These are phyloP conservation scores for Fagus crenata DNA, from an alignment of 306 rosid genomes.

Conservation along the genomic window DNA sequence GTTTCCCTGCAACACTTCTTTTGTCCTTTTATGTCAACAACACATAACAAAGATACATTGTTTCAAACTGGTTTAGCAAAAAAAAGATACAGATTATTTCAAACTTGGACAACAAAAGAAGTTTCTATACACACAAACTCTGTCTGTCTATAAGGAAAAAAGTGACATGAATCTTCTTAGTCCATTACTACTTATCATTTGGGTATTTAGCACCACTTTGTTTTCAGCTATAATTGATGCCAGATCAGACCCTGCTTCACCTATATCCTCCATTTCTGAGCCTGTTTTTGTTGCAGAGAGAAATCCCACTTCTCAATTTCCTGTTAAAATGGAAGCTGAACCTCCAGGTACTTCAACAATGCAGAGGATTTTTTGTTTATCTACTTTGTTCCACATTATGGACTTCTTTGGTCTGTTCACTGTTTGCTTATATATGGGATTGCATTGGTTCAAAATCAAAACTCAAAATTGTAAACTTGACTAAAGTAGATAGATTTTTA, in stretches of 20 bases:
- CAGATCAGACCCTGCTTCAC: slow-evolving; percentile 26
- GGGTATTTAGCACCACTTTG: slow-evolving; percentile 40
- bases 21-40: slow-evolving; percentile 45
- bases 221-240: slow-evolving; percentile 43
- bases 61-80: slow-evolving; percentile 28
- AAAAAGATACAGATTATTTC: slow-evolving; percentile 17
- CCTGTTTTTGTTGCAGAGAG: slow-evolving; percentile 6
- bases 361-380: slow-evolving; percentile 1
- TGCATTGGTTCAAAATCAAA: slow-evolving; percentile 22
- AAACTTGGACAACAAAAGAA: slow-evolving; percentile 31
- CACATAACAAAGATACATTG: slow-evolving; percentile 20
- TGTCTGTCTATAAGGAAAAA: slow-evolving; percentile 8
- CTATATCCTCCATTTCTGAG: slow-evolving; percentile 36
- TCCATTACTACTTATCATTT: slow-evolving; percentile 40
- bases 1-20: slow-evolving; percentile 48
- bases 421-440: slow-evolving; percentile 15
- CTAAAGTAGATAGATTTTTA: neutral
- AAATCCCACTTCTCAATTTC: slow-evolving; percentile 42
- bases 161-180: slow-evolving; percentile 45
- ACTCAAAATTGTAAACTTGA: slow-evolving; percentile 25
- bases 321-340: slow-evolving; percentile 57
- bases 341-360: slow-evolving; percentile 62
- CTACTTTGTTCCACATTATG: neutral
- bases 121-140: slow-evolving; percentile 35
- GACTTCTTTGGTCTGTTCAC: slow-evolving; percentile 6